Evolutionary conservation across 2,329 filamentous ascomycete genomes (phyloP), one percentile per base, ranked within the genome.

Genomic region (Diaporthe citri): DNA sequence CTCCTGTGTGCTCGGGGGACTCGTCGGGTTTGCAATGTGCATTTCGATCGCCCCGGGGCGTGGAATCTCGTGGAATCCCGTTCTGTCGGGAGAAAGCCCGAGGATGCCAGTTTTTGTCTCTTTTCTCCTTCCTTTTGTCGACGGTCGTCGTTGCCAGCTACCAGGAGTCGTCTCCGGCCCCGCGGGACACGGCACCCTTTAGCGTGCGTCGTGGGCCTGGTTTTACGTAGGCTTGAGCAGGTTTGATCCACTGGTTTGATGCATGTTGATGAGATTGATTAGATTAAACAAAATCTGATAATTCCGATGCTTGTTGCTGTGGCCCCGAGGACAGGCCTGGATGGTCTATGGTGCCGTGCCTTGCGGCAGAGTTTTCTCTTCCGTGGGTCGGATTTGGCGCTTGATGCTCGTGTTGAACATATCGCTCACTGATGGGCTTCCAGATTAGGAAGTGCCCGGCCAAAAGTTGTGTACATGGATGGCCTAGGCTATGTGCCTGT

Each of bases 241-340:
- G n/a, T 52, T 28, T 41, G 64, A 25, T 13, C 48, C 64, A 69
- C 64, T 9, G 9, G 12, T 55, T 41, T 69, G 64, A 69, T 41
- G 64, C 64, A 55, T 22, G 48, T 69, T 55, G 64, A 69, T 69
- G 48, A 69, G 64, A 55, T 69, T 69, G 64, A 69, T 69, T 69
- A 69, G 64, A 69, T 69, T 55, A 55, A 52, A 69, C 5, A 20
- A 28, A 55, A 55, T 28, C 20, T 41, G 46, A 41, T 41, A 41
- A 55, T 55, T 69, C 31, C 34, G 34, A 69, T 22, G 34, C 34
- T 13, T 55, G 34, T 28, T 17, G 48, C 17, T 48, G 5, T 55
- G 64, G 43, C 34, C 20, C 48, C 46, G 46, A 52, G 8, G 59
- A n/a, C 25, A 8, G 8, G n/a, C 31, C 59, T 62, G 36, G 43